Conservation (phyloP, 352 stramenopile genomes). For the Saprolegnia parasitica region DNA sequence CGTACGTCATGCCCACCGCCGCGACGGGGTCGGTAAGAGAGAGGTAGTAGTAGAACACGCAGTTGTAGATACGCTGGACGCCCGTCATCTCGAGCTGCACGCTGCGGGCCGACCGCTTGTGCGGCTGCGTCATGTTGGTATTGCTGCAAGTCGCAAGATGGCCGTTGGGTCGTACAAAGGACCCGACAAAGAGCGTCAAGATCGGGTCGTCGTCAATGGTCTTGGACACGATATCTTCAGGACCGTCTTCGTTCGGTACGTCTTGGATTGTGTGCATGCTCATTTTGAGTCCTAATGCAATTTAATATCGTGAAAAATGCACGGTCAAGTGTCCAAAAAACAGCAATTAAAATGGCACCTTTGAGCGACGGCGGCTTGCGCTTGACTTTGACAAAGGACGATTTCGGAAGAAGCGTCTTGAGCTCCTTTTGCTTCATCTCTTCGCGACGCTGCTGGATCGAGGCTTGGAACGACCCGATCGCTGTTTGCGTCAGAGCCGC, state of each 20-base stretch:
- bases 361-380: slow-evolving; percentile 23
- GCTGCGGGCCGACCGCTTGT: slow-evolving; percentile 29
- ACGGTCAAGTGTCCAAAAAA: not conserved
- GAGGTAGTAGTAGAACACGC: slow-evolving; percentile 62
- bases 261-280: slow-evolving; percentile 43
- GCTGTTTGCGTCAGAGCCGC: not conserved
- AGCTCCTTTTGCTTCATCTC: slow-evolving; percentile 55
- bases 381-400: slow-evolving; percentile 43
- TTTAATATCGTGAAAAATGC: not conserved
- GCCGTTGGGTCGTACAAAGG: slow-evolving; percentile 17
- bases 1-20: slow-evolving; percentile 35
- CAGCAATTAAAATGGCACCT: not conserved
- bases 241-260: slow-evolving; percentile 54
- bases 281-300: slow-evolving; percentile 15
- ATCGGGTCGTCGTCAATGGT: slow-evolving; percentile 25
- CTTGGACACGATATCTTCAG: slow-evolving; percentile 15
- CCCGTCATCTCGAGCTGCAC: slow-evolving; percentile 52
- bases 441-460: slow-evolving; percentile 45
- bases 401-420: slow-evolving; percentile 53
- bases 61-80: slow-evolving; percentile 62
- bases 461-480: slow-evolving; percentile 10
- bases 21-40: slow-evolving; percentile 47
- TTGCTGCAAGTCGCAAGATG: not conserved
- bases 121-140: slow-evolving; percentile 30
- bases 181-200: slow-evolving; percentile 25